Conservation (phyloP, 73 alveolate genomes). For the Paramecium octaurelia region DNA sequence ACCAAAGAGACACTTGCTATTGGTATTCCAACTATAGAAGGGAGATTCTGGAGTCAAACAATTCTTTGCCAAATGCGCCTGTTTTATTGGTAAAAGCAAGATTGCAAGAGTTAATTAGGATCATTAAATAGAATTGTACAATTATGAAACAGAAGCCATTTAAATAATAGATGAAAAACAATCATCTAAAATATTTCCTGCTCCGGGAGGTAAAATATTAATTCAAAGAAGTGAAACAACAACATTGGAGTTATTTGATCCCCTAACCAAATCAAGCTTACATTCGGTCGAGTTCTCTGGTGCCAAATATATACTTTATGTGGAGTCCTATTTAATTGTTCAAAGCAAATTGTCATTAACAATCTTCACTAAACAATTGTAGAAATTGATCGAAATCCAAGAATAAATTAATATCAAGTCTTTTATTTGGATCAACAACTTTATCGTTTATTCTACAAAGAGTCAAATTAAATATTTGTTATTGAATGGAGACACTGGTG, state of each 20-base stretch:
- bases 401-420: conserved; percentile 80
- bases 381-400: conserved; percentile 66
- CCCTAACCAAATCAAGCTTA: neutral
- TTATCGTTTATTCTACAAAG: conserved; percentile 84
- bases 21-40: neutral
- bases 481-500: conserved; percentile 68
- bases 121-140: neutral
- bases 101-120: neutral
- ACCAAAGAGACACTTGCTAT: neutral
- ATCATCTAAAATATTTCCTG: neutral
- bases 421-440: conserved; percentile 71
- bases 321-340: neutral
- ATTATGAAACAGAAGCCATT: conserved; percentile 59
- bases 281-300: neutral
- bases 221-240: neutral
- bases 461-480: conserved; percentile 84
- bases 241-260: neutral
- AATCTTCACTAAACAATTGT: conserved; percentile 78
- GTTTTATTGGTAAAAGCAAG: neutral
- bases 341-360: neutral
- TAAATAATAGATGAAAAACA: neutral
- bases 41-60: neutral
- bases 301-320: neutral
- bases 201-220: conserved; percentile 15
- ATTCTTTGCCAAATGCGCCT: neutral